A percentile compares a stretch with the other conserved stretches of the same genome.
phyloP scores from a whole-genome alignment of 192 early-diverging fungal genomes.

The Jimgerdemannia lactiflua region DNA sequence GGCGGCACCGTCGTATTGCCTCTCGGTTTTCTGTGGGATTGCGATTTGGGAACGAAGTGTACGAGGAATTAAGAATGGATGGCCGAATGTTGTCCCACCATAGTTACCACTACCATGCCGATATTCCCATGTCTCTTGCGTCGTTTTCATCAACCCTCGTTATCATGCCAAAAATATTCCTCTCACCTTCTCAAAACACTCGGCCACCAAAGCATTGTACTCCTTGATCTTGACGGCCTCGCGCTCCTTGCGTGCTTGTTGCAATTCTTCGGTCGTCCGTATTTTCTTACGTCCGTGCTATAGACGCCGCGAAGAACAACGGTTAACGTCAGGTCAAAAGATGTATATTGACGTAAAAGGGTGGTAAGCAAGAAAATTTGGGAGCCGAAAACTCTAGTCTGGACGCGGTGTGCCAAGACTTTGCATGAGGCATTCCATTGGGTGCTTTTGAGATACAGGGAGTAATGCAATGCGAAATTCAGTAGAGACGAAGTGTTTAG shows the following conservation, averaged over 20 bases:
- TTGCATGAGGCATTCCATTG: no score
- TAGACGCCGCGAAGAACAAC: no score
- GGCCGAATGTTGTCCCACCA: no score
- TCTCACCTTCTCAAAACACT: slow-evolving; percentile 28
- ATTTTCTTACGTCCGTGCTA: slow-evolving; percentile 39
- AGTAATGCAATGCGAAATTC: no score
- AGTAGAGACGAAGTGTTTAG: no score
- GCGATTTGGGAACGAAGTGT: neutral
- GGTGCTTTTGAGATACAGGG: no score
- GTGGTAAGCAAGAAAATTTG: no score
- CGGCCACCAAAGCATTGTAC: slow-evolving; percentile 29
- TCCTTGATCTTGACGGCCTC: slow-evolving; percentile 42
- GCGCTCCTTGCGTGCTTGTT: slow-evolving; percentile 27
- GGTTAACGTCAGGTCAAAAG: no score
- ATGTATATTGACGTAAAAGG: no score
- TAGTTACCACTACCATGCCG: neutral
- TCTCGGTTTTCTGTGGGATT: slow-evolving; percentile 24
- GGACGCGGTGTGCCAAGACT: no score
- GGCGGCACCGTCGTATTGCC: slow-evolving; percentile 42
- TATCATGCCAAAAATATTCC: neutral
- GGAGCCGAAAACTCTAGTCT: no score
- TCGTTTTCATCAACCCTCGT: no score
- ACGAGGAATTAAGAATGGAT: neutral
- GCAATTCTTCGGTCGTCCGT: slow-evolving; percentile 29
- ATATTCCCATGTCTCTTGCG: neutral